Base-by-base conservation (phyloP, 1,284 basidiomycete species). In the Tilletia indica region DNA sequence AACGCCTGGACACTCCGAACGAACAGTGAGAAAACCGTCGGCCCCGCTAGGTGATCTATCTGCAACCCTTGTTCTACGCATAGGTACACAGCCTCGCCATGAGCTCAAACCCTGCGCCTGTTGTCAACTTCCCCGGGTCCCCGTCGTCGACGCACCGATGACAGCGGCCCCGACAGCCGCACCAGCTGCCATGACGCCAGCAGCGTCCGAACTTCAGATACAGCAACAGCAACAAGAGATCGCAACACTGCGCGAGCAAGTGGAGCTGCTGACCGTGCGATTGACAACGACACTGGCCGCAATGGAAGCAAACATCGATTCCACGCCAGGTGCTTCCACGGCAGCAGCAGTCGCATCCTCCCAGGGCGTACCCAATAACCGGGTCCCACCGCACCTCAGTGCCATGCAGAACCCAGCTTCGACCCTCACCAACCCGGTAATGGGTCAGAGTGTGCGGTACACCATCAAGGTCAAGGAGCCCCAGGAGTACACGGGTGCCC, bases 391-490 rank as follows among this genome's bases (percentile, higher is more conserved):
- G 6, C 5, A 54, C 16, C 4, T 4, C 19, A 5, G 6, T 19
- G 19, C 51, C n/a, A n/a, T n/a, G n/a, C n/a, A n/a, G n/a, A n/a
- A n/a, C n/a, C n/a, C n/a, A n/a, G n/a, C n/a, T n/a, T n/a, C n/a
- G n/a, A n/a, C n/a, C n/a, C n/a, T n/a, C n/a, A n/a, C n/a, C n/a
- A 19, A 54, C 51, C 51, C 51, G 51, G 51, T 54, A 54, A 16
- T 25, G 19, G 16, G 5, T 16, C 4, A 16, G 19, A 19, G 19
- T 25, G 51, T 16, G 51, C 51, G 51, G 4, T 54, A 54, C 16
- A 4, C 4, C 31, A 54, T 54, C 51, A 54, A 54, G 51, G 31
- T 54, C 51, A 54, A 54, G 4, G 51, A 54, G 16, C 51, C 51
- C 6, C 19, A n/a, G 6, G 19, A 16, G 5, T 54, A 54, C 16